Evolutionary conservation across 106 monocot species (phyloP), one percentile per base, ranked within the genome.

Genomic region (Dioscorea zingiberensis): DNA sequence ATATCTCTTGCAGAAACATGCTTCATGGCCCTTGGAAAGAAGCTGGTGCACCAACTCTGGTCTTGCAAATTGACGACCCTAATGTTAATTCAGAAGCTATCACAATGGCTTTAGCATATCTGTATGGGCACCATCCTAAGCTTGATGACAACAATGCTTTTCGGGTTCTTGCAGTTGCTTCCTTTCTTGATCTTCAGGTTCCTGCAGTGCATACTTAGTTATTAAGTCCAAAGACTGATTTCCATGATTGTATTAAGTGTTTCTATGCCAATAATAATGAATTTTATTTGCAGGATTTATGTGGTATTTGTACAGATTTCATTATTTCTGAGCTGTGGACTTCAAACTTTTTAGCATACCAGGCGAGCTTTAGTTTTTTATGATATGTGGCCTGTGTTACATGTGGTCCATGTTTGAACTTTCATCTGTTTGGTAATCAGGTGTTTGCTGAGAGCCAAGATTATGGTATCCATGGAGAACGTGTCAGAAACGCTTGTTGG

Each of bases 21-120:
- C 88, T 98, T 48, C 86, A 98, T 73, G 98, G 98, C 59, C 98
- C 98, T 44, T 98, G 98, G 98, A 98, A 89, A 64, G 98, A 98
- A 75, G 92, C 89, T 29, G 89, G 66, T 53, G 81, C 86, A 0
- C 89, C 92, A 14, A 93, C 82, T 27, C 29, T 98, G 30, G 75
- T 77, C 6, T 80, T 98, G 71, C 74, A 86, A 21, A 84, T 93
- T 23, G 98, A 98, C 60, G 98, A 98, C 63, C 49, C 86, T 25
- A 93, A 98, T 80, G 84, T 98, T 47, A 87, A 83, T 58, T 81
- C 84, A 21, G 93, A 98, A 47, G 86, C 98, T n/a, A 82, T 98
- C 60, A 61, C 76, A 19, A 76, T 82, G 29, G 83, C 86, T 11
- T 71, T 98, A 23, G 89, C 89, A n/a, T 93, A 98, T 72, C 69